These are phyloP conservation scores for Styphnolobium japonicum DNA, from an alignment of 306 rosid genomes.

Conservation along the genomic window DNA sequence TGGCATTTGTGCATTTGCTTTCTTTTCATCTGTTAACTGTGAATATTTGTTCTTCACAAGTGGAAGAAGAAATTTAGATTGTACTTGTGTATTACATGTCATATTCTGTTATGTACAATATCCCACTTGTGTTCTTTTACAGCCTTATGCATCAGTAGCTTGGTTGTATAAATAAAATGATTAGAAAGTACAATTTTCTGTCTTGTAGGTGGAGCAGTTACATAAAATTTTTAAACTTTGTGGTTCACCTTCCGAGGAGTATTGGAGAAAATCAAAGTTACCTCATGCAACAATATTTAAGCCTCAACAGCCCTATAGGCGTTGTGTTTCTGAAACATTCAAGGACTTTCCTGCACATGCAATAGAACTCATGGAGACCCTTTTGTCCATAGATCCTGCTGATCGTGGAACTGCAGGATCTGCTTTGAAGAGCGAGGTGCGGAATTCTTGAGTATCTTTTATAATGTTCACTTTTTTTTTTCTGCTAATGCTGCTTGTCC, in stretches of 20 bases:
- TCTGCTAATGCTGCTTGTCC: background rate
- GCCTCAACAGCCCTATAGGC: conserved; percentile 90
- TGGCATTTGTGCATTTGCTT: conserved; percentile 12
- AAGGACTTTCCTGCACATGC: conserved; percentile 89
- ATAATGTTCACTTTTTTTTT: background rate
- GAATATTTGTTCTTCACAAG: background rate
- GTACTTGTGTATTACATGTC: background rate
- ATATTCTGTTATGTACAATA: background rate
- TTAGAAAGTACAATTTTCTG: conserved; percentile 17
- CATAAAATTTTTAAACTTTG: conserved; percentile 94
- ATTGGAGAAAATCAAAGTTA: conserved; percentile 92
- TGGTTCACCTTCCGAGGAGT: conserved; percentile 91
- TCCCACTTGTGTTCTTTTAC: background rate
- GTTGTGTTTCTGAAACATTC: conserved; percentile 79
- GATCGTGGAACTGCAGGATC: conserved; percentile 87
- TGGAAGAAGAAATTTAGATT: background rate
- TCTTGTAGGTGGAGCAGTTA: conserved; percentile 80
- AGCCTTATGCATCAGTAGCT: background rate
- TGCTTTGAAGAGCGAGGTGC: conserved; percentile 80
- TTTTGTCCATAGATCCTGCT: conserved; percentile 85
- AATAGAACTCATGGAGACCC: conserved; percentile 63
- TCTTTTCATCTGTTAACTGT: background rate
- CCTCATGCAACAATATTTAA: conserved; percentile 96
- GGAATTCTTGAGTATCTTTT: conserved; percentile 24
- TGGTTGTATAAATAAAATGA: conserved; percentile 18